A percentile compares a stretch with the other conserved stretches of the same genome.
phyloP scores from a whole-genome alignment of 108 stramenopile genomes.

The Cyclotella sp. region DNA sequence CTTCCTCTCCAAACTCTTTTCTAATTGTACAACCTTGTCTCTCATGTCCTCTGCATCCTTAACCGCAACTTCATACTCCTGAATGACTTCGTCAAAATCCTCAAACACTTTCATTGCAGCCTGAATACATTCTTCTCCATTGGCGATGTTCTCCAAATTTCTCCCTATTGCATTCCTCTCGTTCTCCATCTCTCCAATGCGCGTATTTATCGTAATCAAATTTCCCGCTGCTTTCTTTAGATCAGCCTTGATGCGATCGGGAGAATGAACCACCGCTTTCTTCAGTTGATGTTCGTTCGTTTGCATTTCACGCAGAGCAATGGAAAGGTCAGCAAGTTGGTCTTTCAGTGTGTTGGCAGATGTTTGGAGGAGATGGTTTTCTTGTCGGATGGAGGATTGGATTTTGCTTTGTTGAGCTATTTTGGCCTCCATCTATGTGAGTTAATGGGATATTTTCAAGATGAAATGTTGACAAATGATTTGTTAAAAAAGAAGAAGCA shows the following conservation, averaged over 20 bases:
- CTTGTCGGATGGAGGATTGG: slow-evolving; percentile 80
- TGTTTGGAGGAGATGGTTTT: slow-evolving; percentile 77
- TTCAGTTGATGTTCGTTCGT: slow-evolving; percentile 67
- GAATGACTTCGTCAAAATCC: slow-evolving; percentile 28
- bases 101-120: slow-evolving; percentile 36
- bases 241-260: slow-evolving; percentile 55
- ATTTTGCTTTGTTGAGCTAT: slow-evolving; percentile 84
- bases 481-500: background rate
- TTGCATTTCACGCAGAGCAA: slow-evolving; percentile 78
- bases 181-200: slow-evolving; percentile 53
- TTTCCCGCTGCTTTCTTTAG: slow-evolving; percentile 27
- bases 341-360: slow-evolving; percentile 81
- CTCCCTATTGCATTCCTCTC: slow-evolving; percentile 47
- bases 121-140: slow-evolving; percentile 25
- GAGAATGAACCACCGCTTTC: slow-evolving; percentile 78
- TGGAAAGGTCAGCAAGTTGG: slow-evolving; percentile 70
- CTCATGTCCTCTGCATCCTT: slow-evolving; percentile 51
- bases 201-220: slow-evolving; percentile 44
- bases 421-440: slow-evolving; percentile 65
- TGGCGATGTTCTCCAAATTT: slow-evolving; percentile 33
- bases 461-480: background rate
- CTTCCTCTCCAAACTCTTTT: slow-evolving; percentile 51
- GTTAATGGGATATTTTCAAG: background rate
- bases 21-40: slow-evolving; percentile 24
- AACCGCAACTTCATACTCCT: slow-evolving; percentile 38